Conservation (phyloP, 2,329 filamentous ascomycete genomes). For the Emmonsiellopsis sp. region DNA sequence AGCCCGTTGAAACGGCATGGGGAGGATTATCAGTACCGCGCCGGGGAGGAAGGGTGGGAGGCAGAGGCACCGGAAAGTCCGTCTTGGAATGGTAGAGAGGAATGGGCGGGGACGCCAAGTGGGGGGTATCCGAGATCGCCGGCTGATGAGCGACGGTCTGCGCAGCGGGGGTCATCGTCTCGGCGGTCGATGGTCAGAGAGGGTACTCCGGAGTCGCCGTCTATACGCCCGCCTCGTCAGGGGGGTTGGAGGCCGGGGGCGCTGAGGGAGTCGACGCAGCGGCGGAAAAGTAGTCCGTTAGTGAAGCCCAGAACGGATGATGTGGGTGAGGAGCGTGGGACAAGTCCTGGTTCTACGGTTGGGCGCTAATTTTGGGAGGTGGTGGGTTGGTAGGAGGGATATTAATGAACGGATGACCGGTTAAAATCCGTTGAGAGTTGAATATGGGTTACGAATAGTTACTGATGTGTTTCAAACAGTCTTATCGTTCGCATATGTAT, state of each 20-base stretch:
- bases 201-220: conserved; percentile 15
- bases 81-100: conserved; percentile 11
- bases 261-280: conserved; percentile 4
- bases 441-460: too few relatives aligned
- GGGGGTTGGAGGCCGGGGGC: conserved; percentile 11
- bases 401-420: background rate
- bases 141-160: conserved; percentile 15
- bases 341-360: conserved; percentile 15
- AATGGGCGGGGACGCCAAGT: conserved; percentile 15
- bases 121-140: conserved; percentile 20
- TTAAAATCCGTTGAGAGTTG: too few relatives aligned
- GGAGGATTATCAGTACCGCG: conserved; percentile 53
- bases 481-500: too few relatives aligned
- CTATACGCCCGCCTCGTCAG: conserved; percentile 11
- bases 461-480: too few relatives aligned
- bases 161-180: conserved; percentile 23
- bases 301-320: conserved; percentile 19
- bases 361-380: background rate
- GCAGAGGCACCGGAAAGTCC: too few relatives aligned
- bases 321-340: conserved; percentile 24
- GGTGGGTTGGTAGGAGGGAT: background rate
- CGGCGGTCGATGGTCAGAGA: conserved; percentile 6
- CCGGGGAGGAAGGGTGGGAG: conserved; percentile 10
- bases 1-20: conserved; percentile 57
- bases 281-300: conserved; percentile 28